Evolutionary conservation across 306 rosid genomes (phyloP).

Genomic region (Alnus rubra): DNA sequence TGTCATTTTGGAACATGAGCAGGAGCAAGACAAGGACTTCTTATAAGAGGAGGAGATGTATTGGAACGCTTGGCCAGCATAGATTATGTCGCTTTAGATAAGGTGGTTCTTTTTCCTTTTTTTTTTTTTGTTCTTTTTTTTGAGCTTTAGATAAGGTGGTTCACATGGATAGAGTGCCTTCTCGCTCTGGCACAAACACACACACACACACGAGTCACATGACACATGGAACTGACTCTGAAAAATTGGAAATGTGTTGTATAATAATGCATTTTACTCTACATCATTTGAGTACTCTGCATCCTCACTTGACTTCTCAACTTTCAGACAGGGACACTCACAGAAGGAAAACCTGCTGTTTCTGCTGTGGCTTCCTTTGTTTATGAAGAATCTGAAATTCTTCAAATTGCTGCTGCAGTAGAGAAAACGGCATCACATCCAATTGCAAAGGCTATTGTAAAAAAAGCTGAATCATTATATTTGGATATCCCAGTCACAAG

Average conservation of each 20-base stretch:
- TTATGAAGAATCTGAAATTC: slow-evolving; percentile 71
- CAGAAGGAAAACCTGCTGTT: slow-evolving; percentile 92
- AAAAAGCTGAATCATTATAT: slow-evolving; percentile 73
- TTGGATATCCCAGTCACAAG: slow-evolving; percentile 71
- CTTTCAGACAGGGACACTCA: slow-evolving; percentile 95
- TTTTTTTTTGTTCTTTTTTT: too few relatives aligned
- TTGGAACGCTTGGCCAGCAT: slow-evolving; percentile 80
- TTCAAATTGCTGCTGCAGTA: slow-evolving; percentile 90
- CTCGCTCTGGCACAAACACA: background rate
- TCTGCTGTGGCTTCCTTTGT: slow-evolving; percentile 60
- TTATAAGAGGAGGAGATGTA: slow-evolving; percentile 94
- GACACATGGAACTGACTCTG: background rate
- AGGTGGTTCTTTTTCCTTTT: slow-evolving; percentile 41
- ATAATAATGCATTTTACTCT: slow-evolving; percentile 4
- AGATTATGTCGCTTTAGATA: slow-evolving; percentile 82
- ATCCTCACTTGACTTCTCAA: slow-evolving; percentile 33
- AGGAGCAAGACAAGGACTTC: slow-evolving; percentile 98
- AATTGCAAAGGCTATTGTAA: slow-evolving; percentile 83
- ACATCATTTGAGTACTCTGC: background rate
- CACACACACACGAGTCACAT: background rate
- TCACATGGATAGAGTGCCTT: background rate
- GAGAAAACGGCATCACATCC: slow-evolving; percentile 99
- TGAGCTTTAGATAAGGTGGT: slow-evolving; percentile 78
- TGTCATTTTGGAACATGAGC: slow-evolving; percentile 31
- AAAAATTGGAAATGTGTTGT: background rate